phyloP scores from a whole-genome alignment of 805 yeast species.

The Metschnikowia shivogae region DNA sequence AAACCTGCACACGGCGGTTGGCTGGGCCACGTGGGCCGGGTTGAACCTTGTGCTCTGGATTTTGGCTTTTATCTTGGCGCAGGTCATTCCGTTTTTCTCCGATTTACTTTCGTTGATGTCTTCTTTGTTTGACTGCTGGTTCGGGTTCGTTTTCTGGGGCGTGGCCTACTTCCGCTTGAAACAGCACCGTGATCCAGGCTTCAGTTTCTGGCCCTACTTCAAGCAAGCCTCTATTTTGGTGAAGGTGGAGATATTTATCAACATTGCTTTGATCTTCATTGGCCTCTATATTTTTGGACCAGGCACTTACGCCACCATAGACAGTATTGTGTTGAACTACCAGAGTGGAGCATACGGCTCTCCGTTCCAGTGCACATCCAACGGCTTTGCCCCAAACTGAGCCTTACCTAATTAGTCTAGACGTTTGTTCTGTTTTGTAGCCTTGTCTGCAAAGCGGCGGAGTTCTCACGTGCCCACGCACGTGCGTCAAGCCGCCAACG shows the following conservation, averaged over 20 bases:
- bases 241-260: slow-evolving; percentile 35
- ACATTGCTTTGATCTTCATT: slow-evolving; percentile 36
- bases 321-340: slow-evolving; percentile 51
- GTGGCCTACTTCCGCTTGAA: slow-evolving; percentile 49
- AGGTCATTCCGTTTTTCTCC: slow-evolving; percentile 61
- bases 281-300: slow-evolving; percentile 59
- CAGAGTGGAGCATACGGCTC: slow-evolving; percentile 46
- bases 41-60: slow-evolving; percentile 46
- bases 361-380: slow-evolving; percentile 49
- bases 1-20: slow-evolving; percentile 43
- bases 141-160: slow-evolving; percentile 62
- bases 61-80: slow-evolving; percentile 54
- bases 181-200: slow-evolving; percentile 16
- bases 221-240: slow-evolving; percentile 23
- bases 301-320: slow-evolving; percentile 52
- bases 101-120: slow-evolving; percentile 56
- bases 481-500: too few species aligned
- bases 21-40: slow-evolving; percentile 52
- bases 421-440: background rate
- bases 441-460: too few species aligned
- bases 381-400: slow-evolving; percentile 17
- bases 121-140: slow-evolving; percentile 62
- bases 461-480: background rate
- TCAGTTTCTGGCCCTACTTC: slow-evolving; percentile 24
- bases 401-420: background rate